Conservation (phyloP, 2,329 filamentous ascomycete species). For the Verticillium longisporum region DNA sequence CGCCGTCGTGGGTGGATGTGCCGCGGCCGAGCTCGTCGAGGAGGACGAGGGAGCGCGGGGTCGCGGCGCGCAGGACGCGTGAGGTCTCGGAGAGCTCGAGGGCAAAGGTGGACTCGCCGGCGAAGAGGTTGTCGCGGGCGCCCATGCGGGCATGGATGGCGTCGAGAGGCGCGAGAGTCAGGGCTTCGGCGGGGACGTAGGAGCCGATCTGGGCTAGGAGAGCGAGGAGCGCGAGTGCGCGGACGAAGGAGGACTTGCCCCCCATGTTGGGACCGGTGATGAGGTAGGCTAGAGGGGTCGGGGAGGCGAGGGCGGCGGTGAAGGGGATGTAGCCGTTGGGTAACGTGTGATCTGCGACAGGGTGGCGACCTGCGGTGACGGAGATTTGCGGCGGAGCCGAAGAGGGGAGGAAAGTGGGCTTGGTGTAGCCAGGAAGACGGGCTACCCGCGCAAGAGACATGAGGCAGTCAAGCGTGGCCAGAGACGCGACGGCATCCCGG, state of each 20-base stretch:
- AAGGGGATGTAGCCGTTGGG: constrained; percentile 89
- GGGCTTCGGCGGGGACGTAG: constrained; percentile 76
- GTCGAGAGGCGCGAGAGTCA: constrained; percentile 75
- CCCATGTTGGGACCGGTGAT: constrained; percentile 99
- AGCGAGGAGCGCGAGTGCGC: constrained; percentile 81
- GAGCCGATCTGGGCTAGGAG: constrained; percentile 95
- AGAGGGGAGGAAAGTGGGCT: constrained; percentile 60
- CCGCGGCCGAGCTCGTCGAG: constrained; percentile 92
- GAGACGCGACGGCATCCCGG: constrained; percentile 78
- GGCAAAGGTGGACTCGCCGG: constrained; percentile 95
- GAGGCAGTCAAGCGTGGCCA: constrained; percentile 85
- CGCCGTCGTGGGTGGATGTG: constrained; percentile 91
- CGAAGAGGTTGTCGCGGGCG: constrained; percentile 91
- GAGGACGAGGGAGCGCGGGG: constrained; percentile 77
- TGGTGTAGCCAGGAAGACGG: constrained; percentile 77
- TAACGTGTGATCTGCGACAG: constrained; percentile 90
- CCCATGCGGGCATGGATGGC: constrained; percentile 95
- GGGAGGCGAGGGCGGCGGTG: constrained; percentile 63
- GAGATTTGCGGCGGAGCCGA: constrained; percentile 60
- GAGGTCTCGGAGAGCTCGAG: constrained; percentile 92
- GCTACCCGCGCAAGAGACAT: constrained; percentile 81
- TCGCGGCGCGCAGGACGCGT: constrained; percentile 83
- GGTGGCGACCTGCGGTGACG: constrained; percentile 74
- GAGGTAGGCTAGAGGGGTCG: constrained; percentile 65
- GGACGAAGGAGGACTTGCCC: constrained; percentile 95